Percentiles rank a stretch among this genome's conserved stretches.
Conservation (phyloP, 176 grass and related monocot species). For the Cymbopogon citratus region DNA sequence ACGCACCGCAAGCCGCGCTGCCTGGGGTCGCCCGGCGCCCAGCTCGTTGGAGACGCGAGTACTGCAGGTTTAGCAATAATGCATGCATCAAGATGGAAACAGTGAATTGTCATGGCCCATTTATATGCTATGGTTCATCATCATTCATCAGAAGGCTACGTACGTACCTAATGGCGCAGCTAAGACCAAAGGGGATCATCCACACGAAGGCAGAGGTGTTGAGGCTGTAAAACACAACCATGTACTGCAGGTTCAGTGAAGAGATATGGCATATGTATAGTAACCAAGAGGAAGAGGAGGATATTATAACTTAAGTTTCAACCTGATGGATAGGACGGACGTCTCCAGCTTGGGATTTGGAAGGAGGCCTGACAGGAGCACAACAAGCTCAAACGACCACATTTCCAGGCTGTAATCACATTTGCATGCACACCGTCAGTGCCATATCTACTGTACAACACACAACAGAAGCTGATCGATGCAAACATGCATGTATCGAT, state of each 20-base stretch:
- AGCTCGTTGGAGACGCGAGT: conserved; percentile 18
- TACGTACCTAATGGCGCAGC: not conserved
- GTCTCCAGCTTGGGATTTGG: conserved; percentile 36
- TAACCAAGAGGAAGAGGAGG: not conserved
- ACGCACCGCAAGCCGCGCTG: conserved; percentile 43
- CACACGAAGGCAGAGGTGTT: conserved; percentile 27
- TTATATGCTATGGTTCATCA: not conserved
- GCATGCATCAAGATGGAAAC: too few species aligned
- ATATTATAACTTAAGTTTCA: not conserved
- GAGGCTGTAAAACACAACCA: not conserved
- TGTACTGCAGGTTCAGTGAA: not conserved
- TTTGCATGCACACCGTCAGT: not conserved
- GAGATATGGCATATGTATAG: not conserved
- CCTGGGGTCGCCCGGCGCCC: not conserved
- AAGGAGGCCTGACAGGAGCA: conserved; percentile 33
- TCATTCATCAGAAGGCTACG: not conserved
- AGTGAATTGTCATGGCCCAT: too few species aligned
- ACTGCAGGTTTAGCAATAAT: not conserved
- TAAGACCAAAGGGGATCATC: conserved; percentile 39
- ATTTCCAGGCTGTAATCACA: conserved; percentile 28
- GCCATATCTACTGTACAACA: not conserved
- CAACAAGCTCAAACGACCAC: conserved; percentile 45
- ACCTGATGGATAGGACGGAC: conserved; percentile 28
- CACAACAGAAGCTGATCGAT: not conserved
- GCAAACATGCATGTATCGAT: not conserved